Evolutionary conservation across 2,329 filamentous ascomycete species (phyloP).

Genomic region (Ciborinia camelliae): DNA sequence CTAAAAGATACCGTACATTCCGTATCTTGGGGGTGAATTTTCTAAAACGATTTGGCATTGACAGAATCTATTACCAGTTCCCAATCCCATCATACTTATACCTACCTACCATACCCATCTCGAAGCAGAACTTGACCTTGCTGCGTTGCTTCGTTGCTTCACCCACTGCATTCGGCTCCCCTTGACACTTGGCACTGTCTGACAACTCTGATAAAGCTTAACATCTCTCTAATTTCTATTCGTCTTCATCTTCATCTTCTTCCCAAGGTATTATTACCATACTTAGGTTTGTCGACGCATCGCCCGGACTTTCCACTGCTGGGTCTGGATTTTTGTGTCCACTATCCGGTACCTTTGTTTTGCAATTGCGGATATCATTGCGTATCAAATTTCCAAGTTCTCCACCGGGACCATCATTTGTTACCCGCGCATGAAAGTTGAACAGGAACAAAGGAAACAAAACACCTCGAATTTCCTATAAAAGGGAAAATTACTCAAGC

Average conservation of each 20-base stretch:
- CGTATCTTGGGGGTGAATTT: no score
- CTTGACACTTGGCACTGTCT: not conserved
- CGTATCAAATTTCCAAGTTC: not conserved
- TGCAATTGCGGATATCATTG: slow-evolving; percentile 8
- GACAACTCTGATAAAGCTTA: not conserved
- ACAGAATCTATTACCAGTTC: not conserved
- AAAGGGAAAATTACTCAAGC: slow-evolving; percentile 3
- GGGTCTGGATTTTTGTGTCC: not conserved
- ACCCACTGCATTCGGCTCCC: not conserved
- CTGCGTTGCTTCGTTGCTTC: not conserved
- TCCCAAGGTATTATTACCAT: no score
- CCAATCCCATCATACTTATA: not conserved
- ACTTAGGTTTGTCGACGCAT: not conserved
- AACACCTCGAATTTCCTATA: not conserved
- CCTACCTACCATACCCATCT: not conserved
- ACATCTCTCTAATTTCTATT: not conserved
- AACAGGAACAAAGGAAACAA: not conserved
- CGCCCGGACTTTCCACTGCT: not conserved
- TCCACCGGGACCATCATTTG: slow-evolving; percentile 4
- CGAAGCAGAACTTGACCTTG: not conserved
- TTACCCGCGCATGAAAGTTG: slow-evolving; percentile 8
- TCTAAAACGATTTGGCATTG: not conserved
- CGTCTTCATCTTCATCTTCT: not conserved
- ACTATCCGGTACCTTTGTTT: not conserved
- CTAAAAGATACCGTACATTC: not conserved